Conservation (phyloP, 1,139 yeast species). For the Zhuliangozyma parablackwelliae region DNA sequence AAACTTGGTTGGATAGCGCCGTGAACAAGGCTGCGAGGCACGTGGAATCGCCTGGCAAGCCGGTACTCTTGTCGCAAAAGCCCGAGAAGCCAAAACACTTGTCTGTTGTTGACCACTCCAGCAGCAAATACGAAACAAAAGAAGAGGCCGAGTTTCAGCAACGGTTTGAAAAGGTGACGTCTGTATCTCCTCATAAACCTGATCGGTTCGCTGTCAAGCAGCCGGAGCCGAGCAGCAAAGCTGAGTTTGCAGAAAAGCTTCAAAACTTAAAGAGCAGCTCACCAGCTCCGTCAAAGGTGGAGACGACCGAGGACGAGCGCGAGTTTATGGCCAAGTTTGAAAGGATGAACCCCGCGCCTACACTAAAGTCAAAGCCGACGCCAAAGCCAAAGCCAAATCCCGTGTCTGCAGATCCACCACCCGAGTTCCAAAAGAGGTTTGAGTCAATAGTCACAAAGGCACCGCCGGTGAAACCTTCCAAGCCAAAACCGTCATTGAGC, state of each 20-base stretch:
- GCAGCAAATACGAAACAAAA: background rate
- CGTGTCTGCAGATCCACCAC: conserved; percentile 4
- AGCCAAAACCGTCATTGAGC: conserved; percentile 13
- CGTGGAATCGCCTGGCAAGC: conserved; percentile 6
- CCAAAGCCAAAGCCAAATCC: conserved; percentile 3
- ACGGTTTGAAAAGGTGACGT: conserved; percentile 17
- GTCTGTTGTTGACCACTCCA: background rate
- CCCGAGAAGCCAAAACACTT: background rate
- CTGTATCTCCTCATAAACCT: conserved; percentile 9
- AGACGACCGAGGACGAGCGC: conserved; percentile 1
- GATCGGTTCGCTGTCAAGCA: background rate
- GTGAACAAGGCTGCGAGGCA: conserved; percentile 7
- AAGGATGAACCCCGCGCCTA: background rate
- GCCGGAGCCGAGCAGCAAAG: conserved; percentile 2
- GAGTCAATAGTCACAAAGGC: conserved; percentile 5
- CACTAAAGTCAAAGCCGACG: background rate
- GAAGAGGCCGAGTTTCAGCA: conserved; percentile 4
- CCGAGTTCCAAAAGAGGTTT: conserved; percentile 11
- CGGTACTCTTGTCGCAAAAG: conserved; percentile 1
- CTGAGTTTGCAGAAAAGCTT: conserved; percentile 5
- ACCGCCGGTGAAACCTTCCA: conserved; percentile 6
- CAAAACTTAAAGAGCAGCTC: conserved; percentile 3
- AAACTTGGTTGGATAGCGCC: conserved; percentile 13
- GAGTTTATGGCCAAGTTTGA: conserved; percentile 3
- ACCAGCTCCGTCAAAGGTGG: conserved; percentile 1